phyloP scores from a whole-genome alignment of 2,329 filamentous ascomycete genomes.

The Rutstroemia sp. region DNA sequence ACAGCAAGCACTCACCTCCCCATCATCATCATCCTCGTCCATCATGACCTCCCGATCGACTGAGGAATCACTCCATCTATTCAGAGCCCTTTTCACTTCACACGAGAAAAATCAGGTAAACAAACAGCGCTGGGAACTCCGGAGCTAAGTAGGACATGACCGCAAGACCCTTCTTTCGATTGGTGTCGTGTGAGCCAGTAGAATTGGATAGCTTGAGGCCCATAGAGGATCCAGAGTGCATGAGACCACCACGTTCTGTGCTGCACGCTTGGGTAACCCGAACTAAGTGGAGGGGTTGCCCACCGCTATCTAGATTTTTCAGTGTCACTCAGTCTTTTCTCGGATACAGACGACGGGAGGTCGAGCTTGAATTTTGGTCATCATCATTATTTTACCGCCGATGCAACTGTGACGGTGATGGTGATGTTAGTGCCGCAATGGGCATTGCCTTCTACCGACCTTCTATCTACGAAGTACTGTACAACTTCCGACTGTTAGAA shows the following conservation, averaged over 20 bases:
- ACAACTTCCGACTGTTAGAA: too few species aligned
- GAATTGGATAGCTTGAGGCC: not conserved
- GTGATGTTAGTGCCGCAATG: not conserved
- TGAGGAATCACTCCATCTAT: slow-evolving; percentile 1
- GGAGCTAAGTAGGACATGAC: slow-evolving; percentile 6
- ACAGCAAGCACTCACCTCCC: slow-evolving; percentile 1
- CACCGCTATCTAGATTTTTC: not conserved
- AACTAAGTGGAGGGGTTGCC: not conserved
- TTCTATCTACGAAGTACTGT: too few species aligned
- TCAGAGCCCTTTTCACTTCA: not conserved
- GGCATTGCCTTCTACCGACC: not conserved
- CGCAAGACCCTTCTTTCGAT: slow-evolving; percentile 7
- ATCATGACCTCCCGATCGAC: not conserved
- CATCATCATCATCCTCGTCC: not conserved
- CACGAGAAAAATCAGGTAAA: slow-evolving; percentile 3
- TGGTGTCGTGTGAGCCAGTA: not conserved
- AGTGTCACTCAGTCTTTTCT: not conserved
- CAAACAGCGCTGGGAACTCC: slow-evolving; percentile 1
- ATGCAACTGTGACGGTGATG: not conserved
- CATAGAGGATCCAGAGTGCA: slow-evolving; percentile 6
- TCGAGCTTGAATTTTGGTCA: not conserved
- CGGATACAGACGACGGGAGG: not conserved
- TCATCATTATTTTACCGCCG: slow-evolving; percentile 2
- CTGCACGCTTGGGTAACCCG: slow-evolving; percentile 7
- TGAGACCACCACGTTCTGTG: slow-evolving; percentile 9